phyloP scores from a whole-genome alignment of 257 asterid genomes.

The Nyctanthes arbortristis region DNA sequence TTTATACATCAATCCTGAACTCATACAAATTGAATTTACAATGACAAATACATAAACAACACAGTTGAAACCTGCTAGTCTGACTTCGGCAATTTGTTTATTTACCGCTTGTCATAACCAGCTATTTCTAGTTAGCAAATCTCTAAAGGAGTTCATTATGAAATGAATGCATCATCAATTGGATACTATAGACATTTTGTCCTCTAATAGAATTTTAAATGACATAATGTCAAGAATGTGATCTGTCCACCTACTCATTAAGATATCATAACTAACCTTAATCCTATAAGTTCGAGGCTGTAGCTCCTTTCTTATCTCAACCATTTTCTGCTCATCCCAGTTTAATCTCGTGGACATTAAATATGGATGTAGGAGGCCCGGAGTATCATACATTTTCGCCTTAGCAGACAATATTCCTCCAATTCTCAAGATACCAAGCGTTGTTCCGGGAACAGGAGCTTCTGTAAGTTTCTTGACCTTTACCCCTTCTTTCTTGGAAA shows the following conservation, averaged over 20 bases:
- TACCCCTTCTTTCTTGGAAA: constrained; percentile 76
- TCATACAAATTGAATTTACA: constrained; percentile 3
- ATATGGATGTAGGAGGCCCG: constrained; percentile 90
- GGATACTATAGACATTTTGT: background rate
- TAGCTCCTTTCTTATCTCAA: constrained; percentile 91
- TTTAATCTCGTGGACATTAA: constrained; percentile 79
- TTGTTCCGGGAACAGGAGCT: constrained; percentile 94
- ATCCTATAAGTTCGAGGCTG: constrained; percentile 83
- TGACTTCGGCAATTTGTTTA: background rate
- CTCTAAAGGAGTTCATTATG: background rate
- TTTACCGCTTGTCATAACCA: constrained; percentile 1
- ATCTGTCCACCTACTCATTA: background rate
- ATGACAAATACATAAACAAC: background rate
- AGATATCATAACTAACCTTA: constrained; percentile 55
- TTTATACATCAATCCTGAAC: background rate
- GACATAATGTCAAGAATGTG: constrained; percentile 5
- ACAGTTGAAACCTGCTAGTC: constrained; percentile 4
- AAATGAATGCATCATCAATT: background rate
- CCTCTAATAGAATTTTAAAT: constrained; percentile 5
- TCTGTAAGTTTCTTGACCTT: constrained; percentile 82
- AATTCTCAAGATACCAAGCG: constrained; percentile 88
- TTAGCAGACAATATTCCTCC: constrained; percentile 90
- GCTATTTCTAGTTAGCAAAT: constrained; percentile 13
- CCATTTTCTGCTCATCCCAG: constrained; percentile 90
- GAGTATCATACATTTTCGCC: constrained; percentile 97